Conservation (phyloP, 352 stramenopile genomes). For the Globisporangium canariense region DNA sequence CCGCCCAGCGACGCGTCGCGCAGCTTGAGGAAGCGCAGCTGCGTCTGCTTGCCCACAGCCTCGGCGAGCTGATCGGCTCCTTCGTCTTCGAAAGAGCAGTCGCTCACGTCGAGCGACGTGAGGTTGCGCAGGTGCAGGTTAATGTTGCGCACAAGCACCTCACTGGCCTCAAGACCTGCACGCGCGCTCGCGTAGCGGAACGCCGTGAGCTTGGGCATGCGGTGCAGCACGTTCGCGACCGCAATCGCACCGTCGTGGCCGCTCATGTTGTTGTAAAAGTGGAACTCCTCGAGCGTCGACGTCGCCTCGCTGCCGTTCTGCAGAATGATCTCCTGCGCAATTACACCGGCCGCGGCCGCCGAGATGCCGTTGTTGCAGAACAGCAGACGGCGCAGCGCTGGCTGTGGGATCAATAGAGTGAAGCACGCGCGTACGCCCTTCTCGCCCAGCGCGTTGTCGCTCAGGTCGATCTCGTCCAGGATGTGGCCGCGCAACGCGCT, state of each 20-base stretch:
- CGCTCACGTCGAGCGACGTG: conserved; percentile 87
- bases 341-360: conserved; percentile 51
- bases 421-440: conserved; percentile 79
- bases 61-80: conserved; percentile 65
- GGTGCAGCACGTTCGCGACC: conserved; percentile 48
- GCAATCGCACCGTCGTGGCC: conserved; percentile 63
- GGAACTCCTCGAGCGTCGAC: conserved; percentile 66
- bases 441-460: conserved; percentile 74
- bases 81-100: conserved; percentile 89
- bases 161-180: conserved; percentile 50
- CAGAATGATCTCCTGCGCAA: conserved; percentile 67
- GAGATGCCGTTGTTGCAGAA: conserved; percentile 85
- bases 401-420: conserved; percentile 64
- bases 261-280: conserved; percentile 89
- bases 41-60: conserved; percentile 59
- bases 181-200: conserved; percentile 73
- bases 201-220: conserved; percentile 42
- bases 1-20: conserved; percentile 85
- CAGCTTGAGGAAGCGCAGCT: conserved; percentile 83
- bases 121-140: conserved; percentile 45
- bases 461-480: conserved; percentile 85
- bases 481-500: conserved; percentile 65
- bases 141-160: conserved; percentile 44
- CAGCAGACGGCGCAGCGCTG: conserved; percentile 47
- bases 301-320: conserved; percentile 39